Evolutionary conservation across 2,329 filamentous ascomycete species (phyloP).

Genomic region (Trichoderma hamatum): DNA sequence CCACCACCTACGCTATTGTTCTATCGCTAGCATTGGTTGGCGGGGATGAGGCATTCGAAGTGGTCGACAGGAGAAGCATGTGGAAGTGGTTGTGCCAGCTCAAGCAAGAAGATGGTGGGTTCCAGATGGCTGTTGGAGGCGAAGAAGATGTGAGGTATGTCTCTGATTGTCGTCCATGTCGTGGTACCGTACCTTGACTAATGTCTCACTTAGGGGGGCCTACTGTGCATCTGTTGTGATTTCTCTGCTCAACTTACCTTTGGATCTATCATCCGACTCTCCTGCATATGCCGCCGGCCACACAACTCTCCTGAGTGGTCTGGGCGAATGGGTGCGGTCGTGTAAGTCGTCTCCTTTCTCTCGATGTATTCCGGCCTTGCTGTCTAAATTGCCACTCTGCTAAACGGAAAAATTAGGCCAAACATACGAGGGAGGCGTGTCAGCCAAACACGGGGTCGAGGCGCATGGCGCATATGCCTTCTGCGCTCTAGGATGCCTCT

Average conservation of each 20-base stretch:
- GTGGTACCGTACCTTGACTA: constrained; percentile 30
- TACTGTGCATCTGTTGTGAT: constrained; percentile 90
- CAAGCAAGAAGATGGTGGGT: constrained; percentile 88
- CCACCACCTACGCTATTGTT: constrained; percentile 82
- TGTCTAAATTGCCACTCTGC: constrained; percentile 19
- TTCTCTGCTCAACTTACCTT: constrained; percentile 79
- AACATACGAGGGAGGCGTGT: constrained; percentile 93
- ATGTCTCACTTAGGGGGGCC: constrained; percentile 64
- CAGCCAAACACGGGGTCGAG: constrained; percentile 80
- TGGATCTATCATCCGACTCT: constrained; percentile 74
- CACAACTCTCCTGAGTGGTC: constrained; percentile 67
- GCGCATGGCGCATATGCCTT: constrained; percentile 97
- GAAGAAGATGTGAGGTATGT: constrained; percentile 88
- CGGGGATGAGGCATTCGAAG: constrained; percentile 70
- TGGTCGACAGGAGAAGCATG: constrained; percentile 81
- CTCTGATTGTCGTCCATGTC: constrained; percentile 27
- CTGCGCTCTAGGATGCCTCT: constrained; percentile 86
- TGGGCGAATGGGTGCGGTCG: constrained; percentile 77
- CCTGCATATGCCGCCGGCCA: constrained; percentile 66
- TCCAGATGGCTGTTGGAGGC: constrained; percentile 80
- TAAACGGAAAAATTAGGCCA: constrained; percentile 60
- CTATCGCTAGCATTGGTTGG: constrained; percentile 79
- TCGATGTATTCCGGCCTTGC: constrained; percentile 31
- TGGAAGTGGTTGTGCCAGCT: constrained; percentile 88
- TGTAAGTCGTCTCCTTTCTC: constrained; percentile 60